Evolutionary conservation across 768 basidiomycete species (phyloP), one percentile per base, ranked within the genome.

Genomic region (Inosperma sp.): DNA sequence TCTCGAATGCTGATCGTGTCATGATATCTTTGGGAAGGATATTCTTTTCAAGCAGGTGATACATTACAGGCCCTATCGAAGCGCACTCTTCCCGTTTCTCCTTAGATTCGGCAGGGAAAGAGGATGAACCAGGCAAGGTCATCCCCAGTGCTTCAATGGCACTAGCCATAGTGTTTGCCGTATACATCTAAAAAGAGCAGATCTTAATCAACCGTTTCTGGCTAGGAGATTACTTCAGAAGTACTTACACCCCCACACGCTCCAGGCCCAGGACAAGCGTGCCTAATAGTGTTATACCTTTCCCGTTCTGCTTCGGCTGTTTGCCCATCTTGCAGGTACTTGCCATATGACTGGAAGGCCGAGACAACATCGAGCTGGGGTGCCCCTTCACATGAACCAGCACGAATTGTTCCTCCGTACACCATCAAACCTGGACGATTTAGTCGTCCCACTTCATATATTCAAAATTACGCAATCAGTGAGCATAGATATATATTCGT

Each of bases 121-220:
- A 94, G 0, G 93, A 94, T n/a, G 93, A 96, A 23, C 95, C 95
- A 7, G 96, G 90, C 7, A 98, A 71, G 13, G 92, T 81, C 95
- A 99, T 99, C 39, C 96, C 96, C 59, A 99, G 68, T 1, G 88
- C 93, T 70, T 99, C 96, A 35, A 90, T 80, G 12, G 93, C 92
- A 56, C 90, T 93, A 4, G 95, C 92, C 91, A 99, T 97, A 3
- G 96, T 98, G 68, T 98, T 99, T 27, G 92, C 91, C 5, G 93
- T 96, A 68, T 95, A 95, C 93, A 95, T 94, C 92, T 93, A 64
- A 26, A n/a, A n/a, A n/a, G n/a, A n/a, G n/a, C n/a, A n/a, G n/a
- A n/a, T n/a, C n/a, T n/a, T 12, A 17, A 27, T 27, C 48, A 49
- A 22, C 13, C 30, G 13, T n/a, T 29, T 16, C 22, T 19, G 27